Evolutionary conservation across 441 rosid species (phyloP).

Genomic region (Gossypium davidsonii): DNA sequence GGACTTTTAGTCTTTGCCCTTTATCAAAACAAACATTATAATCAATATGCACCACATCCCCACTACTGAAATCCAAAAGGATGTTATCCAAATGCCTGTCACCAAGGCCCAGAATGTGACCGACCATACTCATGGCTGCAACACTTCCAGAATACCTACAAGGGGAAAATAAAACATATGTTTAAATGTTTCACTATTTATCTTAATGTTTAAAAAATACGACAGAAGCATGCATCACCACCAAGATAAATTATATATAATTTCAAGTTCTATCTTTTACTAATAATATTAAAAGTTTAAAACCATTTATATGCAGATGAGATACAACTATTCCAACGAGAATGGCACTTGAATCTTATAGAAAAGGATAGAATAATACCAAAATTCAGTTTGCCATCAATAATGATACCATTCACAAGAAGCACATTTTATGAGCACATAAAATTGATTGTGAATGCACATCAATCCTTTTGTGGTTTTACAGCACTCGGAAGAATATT

Average conservation of each 20-base stretch:
- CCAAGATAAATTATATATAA: not conserved
- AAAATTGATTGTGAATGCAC: not conserved
- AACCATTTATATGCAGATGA: not conserved
- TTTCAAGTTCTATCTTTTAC: not conserved
- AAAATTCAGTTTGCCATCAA: not conserved
- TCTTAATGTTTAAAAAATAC: not conserved
- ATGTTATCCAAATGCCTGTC: constrained; percentile 98
- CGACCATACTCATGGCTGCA: constrained; percentile 99
- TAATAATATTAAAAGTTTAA: not conserved
- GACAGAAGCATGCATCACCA: constrained; percentile 7
- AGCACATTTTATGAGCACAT: not conserved
- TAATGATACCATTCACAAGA: not conserved
- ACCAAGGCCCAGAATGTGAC: constrained; percentile 92
- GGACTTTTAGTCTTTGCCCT: constrained; percentile 88
- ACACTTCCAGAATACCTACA: constrained; percentile 91
- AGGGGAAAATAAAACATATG: constrained; percentile 19
- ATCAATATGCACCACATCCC: constrained; percentile 96
- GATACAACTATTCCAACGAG: not conserved
- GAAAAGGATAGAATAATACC: not conserved
- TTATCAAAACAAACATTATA: constrained; percentile 98
- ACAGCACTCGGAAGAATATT: not conserved
- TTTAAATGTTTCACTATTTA: not conserved
- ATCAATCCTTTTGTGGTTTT: not conserved
- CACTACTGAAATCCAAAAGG: constrained; percentile 89
- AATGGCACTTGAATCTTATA: not conserved